These are phyloP conservation scores for Diaporthe destruens DNA, from an alignment of 2,329 filamentous ascomycete genomes.

Conservation along the genomic window DNA sequence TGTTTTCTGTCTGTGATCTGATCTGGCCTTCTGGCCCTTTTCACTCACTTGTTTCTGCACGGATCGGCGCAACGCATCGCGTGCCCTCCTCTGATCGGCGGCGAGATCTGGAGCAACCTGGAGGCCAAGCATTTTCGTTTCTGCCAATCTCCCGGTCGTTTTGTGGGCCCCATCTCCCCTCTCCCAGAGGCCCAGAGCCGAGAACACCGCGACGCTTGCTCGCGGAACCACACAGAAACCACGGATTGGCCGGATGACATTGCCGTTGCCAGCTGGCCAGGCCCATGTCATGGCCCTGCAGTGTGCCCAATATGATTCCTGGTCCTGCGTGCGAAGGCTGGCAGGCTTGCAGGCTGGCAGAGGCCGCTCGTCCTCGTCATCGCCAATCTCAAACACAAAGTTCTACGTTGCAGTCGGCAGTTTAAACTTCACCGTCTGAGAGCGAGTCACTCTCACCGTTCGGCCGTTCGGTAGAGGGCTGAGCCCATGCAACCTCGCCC, in stretches of 20 bases:
- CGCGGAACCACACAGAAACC: slow-evolving; percentile 16
- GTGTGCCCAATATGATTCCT: slow-evolving; percentile 24
- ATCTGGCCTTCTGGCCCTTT: background rate
- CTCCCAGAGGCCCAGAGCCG: background rate
- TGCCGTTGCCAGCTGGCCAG: slow-evolving; percentile 12
- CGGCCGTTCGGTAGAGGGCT: slow-evolving; percentile 12
- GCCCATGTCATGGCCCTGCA: slow-evolving; percentile 32
- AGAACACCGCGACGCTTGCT: slow-evolving; percentile 7
- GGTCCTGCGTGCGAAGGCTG: slow-evolving; percentile 8
- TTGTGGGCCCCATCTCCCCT: background rate
- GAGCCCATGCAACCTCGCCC: background rate
- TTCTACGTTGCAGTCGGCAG: slow-evolving; percentile 22
- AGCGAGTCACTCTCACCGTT: slow-evolving; percentile 18
- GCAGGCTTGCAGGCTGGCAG: background rate
- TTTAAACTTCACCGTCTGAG: slow-evolving; percentile 21
- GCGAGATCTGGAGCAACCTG: slow-evolving; percentile 27
- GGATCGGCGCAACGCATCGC: background rate
- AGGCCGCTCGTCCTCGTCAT: slow-evolving; percentile 22
- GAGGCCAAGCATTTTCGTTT: slow-evolving; percentile 36
- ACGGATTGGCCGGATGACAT: slow-evolving; percentile 29
- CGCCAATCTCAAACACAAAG: slow-evolving; percentile 22
- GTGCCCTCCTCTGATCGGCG: slow-evolving; percentile 14
- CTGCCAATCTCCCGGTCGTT: slow-evolving; percentile 36
- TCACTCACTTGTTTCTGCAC: background rate
- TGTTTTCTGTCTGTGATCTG: background rate